Evolutionary conservation across 2,329 filamentous ascomycete genomes (phyloP).

Genomic region (Sporothrix protearum): DNA sequence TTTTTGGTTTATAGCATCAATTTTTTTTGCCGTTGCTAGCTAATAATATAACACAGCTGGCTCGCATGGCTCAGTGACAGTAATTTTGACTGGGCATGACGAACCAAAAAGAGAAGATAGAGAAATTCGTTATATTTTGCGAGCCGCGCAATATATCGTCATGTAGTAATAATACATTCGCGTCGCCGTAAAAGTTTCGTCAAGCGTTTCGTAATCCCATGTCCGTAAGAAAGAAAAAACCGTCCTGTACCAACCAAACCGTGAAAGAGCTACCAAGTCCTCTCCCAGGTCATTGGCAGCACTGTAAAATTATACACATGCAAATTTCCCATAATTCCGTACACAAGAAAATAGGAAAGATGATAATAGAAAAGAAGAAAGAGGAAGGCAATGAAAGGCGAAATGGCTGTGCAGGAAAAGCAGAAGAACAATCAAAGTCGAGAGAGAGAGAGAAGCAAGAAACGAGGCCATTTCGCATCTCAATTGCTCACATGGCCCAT

Average conservation of each 20-base stretch:
- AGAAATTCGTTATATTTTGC: conserved; percentile 19
- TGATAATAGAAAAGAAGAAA: neutral
- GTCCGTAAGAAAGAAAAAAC: neutral
- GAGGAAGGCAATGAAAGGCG: neutral
- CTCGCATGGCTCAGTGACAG: neutral
- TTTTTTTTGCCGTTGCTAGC: neutral
- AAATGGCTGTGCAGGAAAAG: conserved; percentile 7
- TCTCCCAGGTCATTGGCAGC: neutral
- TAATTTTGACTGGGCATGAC: neutral
- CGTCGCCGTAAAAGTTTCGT: conserved; percentile 24
- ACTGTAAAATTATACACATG: conserved; percentile 14
- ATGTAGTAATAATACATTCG: conserved; percentile 23
- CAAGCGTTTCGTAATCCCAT: conserved; percentile 2
- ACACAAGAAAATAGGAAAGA: neutral
- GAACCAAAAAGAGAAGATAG: neutral
- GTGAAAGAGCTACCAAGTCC: neutral
- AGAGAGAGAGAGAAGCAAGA: neutral
- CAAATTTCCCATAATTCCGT: conserved; percentile 8
- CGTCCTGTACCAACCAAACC: conserved; percentile 5
- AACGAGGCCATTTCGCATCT: neutral
- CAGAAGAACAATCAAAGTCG: neutral
- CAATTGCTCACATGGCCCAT: conserved; percentile 10
- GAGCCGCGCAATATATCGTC: conserved; percentile 24
- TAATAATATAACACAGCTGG: conserved; percentile 14
- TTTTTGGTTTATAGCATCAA: neutral